phyloP scores from a whole-genome alignment of 2,329 filamentous ascomycete species.

The Pseudogymnoascus sp. region DNA sequence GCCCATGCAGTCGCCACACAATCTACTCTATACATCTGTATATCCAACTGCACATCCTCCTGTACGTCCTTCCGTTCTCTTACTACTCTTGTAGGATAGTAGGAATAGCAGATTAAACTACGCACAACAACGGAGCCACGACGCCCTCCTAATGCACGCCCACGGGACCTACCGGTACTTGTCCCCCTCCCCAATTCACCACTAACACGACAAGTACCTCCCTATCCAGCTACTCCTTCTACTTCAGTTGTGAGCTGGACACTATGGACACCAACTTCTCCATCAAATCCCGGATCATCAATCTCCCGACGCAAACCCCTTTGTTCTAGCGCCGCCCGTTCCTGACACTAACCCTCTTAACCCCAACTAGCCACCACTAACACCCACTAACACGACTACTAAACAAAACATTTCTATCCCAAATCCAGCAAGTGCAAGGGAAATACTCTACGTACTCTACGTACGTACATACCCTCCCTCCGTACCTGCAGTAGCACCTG shows the following conservation, averaged over 20 bases:
- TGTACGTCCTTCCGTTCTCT: too few species aligned
- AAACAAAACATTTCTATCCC: too few species aligned
- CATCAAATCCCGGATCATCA: not conserved
- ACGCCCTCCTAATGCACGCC: too few species aligned
- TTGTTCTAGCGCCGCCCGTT: not conserved
- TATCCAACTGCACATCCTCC: not conserved
- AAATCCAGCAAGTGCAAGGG: too few species aligned
- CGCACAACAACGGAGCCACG: too few species aligned
- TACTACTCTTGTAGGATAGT: too few species aligned
- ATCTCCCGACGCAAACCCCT: not conserved
- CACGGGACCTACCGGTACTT: too few species aligned
- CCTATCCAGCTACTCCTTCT: not conserved
- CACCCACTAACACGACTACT: not conserved
- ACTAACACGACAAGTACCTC: not conserved
- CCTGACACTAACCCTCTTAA: slow-evolving; percentile 10
- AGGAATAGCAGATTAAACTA: too few species aligned
- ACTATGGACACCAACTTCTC: not conserved
- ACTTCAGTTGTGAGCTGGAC: too few species aligned
- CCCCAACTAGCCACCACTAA: slow-evolving; percentile 11
- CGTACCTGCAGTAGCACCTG: not conserved
- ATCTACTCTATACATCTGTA: not conserved
- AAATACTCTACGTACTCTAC: not conserved
- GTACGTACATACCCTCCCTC: not conserved
- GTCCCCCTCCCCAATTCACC: too few species aligned
- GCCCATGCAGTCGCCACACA: not conserved